Percentiles rank a stretch among this genome's conserved stretches.
Conservation (phyloP, 129 eudicot species). For the Deinandra increscens region DNA sequence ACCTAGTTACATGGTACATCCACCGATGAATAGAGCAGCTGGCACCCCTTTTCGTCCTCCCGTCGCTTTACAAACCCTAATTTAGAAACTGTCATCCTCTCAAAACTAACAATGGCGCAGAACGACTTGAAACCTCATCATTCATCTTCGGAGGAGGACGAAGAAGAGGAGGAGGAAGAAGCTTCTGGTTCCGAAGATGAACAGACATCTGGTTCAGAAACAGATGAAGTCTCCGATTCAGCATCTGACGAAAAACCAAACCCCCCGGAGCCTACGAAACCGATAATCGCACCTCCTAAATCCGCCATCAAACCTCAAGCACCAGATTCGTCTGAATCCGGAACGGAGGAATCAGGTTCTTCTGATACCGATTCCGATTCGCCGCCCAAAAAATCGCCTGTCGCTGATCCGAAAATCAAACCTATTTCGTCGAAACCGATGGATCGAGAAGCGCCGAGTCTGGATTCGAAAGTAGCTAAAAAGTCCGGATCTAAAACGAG, state of each 20-base stretch:
- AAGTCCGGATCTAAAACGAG: slow-evolving; percentile 15
- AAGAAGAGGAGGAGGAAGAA: slow-evolving; percentile 27
- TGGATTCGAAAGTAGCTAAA: neutral
- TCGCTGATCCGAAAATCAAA: slow-evolving; percentile 14
- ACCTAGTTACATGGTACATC: neutral
- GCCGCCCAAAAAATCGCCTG: slow-evolving; percentile 1
- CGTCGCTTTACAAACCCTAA: slow-evolving; percentile 33
- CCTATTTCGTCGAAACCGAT: slow-evolving; percentile 22
- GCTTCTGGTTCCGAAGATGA: slow-evolving; percentile 29
- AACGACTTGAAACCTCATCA: slow-evolving; percentile 26
- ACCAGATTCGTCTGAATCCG: slow-evolving; percentile 25
- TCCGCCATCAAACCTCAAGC: slow-evolving; percentile 9
- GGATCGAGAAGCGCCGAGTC: slow-evolving; percentile 17
- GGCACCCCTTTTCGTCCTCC: slow-evolving; percentile 23
- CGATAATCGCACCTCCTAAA: slow-evolving; percentile 15
- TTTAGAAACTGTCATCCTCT: slow-evolving; percentile 16
- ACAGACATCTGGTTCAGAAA: slow-evolving; percentile 26
- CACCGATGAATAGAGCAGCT: slow-evolving; percentile 5
- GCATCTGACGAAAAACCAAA: slow-evolving; percentile 10
- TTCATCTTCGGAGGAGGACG: slow-evolving; percentile 20
- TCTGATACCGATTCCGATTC: slow-evolving; percentile 34
- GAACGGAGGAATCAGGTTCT: slow-evolving; percentile 29
- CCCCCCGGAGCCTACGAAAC: slow-evolving; percentile 14
- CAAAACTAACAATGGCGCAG: slow-evolving; percentile 27
- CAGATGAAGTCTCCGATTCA: slow-evolving; percentile 28